Base-by-base conservation (phyloP, 2,329 filamentous ascomycete species). In the Pyrenochaeta sp. region DNA sequence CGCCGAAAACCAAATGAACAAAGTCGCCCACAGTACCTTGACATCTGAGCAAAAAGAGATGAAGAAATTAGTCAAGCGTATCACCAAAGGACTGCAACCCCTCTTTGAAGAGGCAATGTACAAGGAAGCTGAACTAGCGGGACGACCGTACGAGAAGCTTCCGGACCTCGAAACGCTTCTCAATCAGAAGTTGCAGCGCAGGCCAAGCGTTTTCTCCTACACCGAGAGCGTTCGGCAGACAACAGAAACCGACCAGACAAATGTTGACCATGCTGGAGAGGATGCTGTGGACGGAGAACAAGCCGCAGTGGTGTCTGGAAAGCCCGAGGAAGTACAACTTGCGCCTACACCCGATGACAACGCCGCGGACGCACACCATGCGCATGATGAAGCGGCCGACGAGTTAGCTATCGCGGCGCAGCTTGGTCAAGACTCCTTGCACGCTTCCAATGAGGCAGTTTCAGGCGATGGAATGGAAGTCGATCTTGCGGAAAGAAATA, bases 41-140 rank as follows among this genome's bases (percentile, higher is more conserved):
- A 78, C 74, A 1, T 61, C 82, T 9, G 92, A 96, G 66, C 86
- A 92, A 55, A 90, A 91, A 52, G 90, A 96, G 63, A 87, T 90
- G 56, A 90, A 91, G 67, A 90, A 89, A 64, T 80, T 96, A n/a
- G 92, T 90, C 20, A 97, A 96, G 76, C 87, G 92, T 21, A 96
- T 97, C 56, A 84, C 96, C 61, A 96, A 92, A 73, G 86, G 88
- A 1, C 84, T 96, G 29, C 91, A 96, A 72, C 87, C 90, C 12
- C 83, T 87, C 39, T 80, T 97, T 2, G 90, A 97, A 72, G 83
- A 85, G 49, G 92, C 92, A 0, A 78, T 92, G 41, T 85, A 84
- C 47, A 90, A 91, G 49, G 94, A 98, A 74, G 88, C 90, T n/a
- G 90, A 95, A 55, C 82, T 96, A 36, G 87, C 84, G 45, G 84